These are phyloP conservation scores for Orbilia ellipsospora DNA, from an alignment of 2,329 filamentous ascomycete genomes.

Conservation along the genomic window DNA sequence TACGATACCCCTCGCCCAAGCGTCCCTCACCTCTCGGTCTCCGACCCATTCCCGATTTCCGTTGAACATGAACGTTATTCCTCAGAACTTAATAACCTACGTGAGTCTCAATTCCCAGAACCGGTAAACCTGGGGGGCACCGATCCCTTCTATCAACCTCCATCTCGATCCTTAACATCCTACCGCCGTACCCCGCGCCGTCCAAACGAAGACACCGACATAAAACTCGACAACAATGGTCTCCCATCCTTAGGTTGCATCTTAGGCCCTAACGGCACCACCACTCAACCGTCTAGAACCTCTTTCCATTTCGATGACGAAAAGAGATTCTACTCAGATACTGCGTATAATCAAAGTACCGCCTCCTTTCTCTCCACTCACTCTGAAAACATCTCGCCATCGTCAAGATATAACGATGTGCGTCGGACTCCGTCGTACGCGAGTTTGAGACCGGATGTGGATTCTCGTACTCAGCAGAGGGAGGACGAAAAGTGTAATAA, in stretches of 20 bases:
- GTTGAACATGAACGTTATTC: conserved; percentile 48
- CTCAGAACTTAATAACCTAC: conserved; percentile 22
- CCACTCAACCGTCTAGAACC: conserved; percentile 6
- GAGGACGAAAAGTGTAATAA: neutral
- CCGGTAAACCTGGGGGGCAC: conserved; percentile 38
- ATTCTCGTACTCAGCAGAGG: neutral
- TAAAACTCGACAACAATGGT: conserved; percentile 31
- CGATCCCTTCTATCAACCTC: conserved; percentile 36
- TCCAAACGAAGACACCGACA: conserved; percentile 10
- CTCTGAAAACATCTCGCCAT: conserved; percentile 34
- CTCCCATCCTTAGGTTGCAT: conserved; percentile 43
- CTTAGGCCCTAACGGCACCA: conserved; percentile 4
- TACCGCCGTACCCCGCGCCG: conserved; percentile 38
- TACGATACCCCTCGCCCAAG: conserved; percentile 17
- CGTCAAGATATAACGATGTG: conserved; percentile 25
- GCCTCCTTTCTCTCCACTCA: conserved; percentile 34
- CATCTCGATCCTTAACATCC: conserved; percentile 31
- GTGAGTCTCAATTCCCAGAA: conserved; percentile 51
- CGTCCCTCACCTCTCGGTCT: conserved; percentile 39
- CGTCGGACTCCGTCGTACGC: conserved; percentile 37
- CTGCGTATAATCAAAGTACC: conserved; percentile 34
- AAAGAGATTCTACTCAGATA: conserved; percentile 34
- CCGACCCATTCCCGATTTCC: conserved; percentile 50
- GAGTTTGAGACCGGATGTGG: conserved; percentile 36
- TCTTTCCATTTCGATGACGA: conserved; percentile 32